phyloP scores from a whole-genome alignment of 108 stramenopile species.

The Cylindrotheca closterium region DNA sequence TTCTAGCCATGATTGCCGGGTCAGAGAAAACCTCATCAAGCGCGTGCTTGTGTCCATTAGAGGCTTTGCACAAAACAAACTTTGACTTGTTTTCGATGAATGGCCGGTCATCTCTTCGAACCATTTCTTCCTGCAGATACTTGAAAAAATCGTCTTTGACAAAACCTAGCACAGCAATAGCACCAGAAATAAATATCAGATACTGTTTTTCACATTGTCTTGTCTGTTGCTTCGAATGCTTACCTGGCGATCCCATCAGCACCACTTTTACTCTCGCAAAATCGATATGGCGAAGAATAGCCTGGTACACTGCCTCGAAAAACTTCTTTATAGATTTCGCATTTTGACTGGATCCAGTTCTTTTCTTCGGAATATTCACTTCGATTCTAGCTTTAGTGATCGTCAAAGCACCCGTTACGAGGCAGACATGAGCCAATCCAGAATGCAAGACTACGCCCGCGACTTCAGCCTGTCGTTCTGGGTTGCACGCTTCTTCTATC shows the following conservation, averaged over 20 bases:
- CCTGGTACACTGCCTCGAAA: conserved; percentile 92
- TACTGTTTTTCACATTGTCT: no score
- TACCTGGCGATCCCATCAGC: conserved; percentile 88
- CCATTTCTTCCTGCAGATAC: conserved; percentile 71
- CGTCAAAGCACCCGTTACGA: conserved; percentile 90
- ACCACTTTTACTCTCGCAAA: conserved; percentile 88
- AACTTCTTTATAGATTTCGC: conserved; percentile 87
- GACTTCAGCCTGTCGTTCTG: conserved; percentile 89
- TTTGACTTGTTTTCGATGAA: conserved; percentile 91
- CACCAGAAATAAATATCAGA: no score
- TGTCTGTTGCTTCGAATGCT: no score
- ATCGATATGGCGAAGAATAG: conserved; percentile 83
- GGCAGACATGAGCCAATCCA: conserved; percentile 93
- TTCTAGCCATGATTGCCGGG: conserved; percentile 71
- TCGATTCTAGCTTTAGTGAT: conserved; percentile 91
- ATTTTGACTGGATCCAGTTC: conserved; percentile 83
- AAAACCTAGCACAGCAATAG: no score
- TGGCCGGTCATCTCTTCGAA: conserved; percentile 75
- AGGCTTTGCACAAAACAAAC: conserved; percentile 91
- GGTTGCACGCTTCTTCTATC: conserved; percentile 88
- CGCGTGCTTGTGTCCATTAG: conserved; percentile 94
- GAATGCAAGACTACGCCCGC: conserved; percentile 91
- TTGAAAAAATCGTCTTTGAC: conserved; percentile 95
- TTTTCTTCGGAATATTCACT: conserved; percentile 90
- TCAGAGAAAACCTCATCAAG: conserved; percentile 93